A percentile compares a stretch with the other conserved stretches of the same genome.
Conservation (phyloP, 805 yeast species). For the Cyberlindnera meyerae region DNA sequence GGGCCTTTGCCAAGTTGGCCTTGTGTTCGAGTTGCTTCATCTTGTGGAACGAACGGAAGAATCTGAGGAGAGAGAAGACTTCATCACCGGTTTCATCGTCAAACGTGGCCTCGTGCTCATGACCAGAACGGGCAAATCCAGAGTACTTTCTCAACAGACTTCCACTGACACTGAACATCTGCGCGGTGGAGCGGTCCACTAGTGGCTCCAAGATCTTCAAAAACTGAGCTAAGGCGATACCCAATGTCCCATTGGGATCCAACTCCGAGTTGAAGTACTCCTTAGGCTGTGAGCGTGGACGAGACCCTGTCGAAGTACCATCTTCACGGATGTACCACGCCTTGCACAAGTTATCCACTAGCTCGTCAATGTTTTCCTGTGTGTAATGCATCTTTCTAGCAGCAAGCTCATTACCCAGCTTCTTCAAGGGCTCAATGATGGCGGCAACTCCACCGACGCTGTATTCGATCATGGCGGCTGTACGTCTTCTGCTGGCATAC, state of each 20-base stretch:
- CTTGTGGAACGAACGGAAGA: constrained; percentile 13
- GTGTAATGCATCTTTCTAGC: constrained; percentile 5
- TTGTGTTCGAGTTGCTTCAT: constrained; percentile 4
- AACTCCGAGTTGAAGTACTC: constrained; percentile 14
- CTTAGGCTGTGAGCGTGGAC: constrained; percentile 2
- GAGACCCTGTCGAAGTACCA: constrained; percentile 6
- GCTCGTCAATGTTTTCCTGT: constrained; percentile 1
- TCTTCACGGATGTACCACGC: constrained; percentile 17
- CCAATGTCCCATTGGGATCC: constrained; percentile 18
- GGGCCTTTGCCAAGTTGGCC: constrained; percentile 5
- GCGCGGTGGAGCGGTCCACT: constrained; percentile 1
- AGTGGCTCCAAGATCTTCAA: constrained; percentile 6
- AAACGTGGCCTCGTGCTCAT: constrained; percentile 7
- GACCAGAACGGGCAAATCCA: constrained; percentile 9
- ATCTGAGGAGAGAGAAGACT: constrained; percentile 9
- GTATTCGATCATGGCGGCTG: constrained; percentile 28
- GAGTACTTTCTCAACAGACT: constrained; percentile 14
- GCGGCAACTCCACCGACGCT: constrained; percentile 41
- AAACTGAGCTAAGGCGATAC: constrained; percentile 14
- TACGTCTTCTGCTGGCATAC: constrained; percentile 9
- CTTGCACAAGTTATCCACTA: constrained; percentile 6
- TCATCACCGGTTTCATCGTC: constrained; percentile 18
- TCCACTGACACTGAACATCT: constrained; percentile 5
- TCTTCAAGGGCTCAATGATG: constrained; percentile 13
- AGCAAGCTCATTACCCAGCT: constrained; percentile 4